Evolutionary conservation across 306 rosid species (phyloP).

Genomic region (Mimosa pudica): DNA sequence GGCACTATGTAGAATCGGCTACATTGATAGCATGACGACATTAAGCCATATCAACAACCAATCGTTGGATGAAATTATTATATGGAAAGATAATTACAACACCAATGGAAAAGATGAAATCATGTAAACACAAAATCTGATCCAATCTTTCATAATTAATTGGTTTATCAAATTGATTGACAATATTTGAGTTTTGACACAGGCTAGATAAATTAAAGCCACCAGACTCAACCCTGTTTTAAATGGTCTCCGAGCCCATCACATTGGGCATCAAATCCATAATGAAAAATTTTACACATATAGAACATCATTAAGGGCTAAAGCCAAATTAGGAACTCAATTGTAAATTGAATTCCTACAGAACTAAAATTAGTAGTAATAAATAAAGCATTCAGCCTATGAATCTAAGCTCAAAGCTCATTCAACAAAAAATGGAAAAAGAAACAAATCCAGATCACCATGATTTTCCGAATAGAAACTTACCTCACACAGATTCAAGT

Average conservation of each 20-base stretch:
- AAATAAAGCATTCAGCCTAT: conserved; percentile 1
- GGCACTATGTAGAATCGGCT: too few species aligned
- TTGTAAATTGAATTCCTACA: background rate
- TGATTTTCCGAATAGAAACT: background rate
- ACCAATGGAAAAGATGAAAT: conserved; percentile 1
- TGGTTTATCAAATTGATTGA: background rate
- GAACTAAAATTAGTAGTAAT: background rate
- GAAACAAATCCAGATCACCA: background rate
- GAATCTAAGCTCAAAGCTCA: background rate
- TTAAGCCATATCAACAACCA: too few species aligned
- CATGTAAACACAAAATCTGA: background rate
- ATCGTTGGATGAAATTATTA: too few species aligned
- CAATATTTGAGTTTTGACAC: background rate
- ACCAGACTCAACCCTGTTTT: background rate
- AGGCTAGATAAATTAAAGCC: background rate
- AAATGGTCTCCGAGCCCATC: background rate
- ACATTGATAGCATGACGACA: too few species aligned
- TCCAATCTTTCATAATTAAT: background rate
- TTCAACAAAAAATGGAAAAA: background rate
- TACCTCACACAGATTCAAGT: background rate
- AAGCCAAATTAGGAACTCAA: background rate
- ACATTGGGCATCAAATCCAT: background rate
- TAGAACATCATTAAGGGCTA: background rate
- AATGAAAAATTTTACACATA: background rate
- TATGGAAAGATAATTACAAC: too few species aligned